Evolutionary conservation across 1,284 basidiomycete genomes (phyloP).

Genomic region (Moesziomyces sp.): DNA sequence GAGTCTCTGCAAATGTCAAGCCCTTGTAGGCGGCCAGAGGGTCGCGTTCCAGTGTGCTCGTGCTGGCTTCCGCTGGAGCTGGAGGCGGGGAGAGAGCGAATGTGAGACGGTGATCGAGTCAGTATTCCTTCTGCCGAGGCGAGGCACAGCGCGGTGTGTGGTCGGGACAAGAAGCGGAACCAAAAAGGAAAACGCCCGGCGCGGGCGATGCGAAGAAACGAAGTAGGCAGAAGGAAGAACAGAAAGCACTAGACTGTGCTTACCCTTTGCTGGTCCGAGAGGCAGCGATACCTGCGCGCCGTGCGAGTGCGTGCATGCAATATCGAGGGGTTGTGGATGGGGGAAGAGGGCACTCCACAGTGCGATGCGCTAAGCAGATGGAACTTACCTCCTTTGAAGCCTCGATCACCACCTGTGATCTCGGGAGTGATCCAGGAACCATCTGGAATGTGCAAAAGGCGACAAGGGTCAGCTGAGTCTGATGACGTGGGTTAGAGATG

Average conservation of each 20-base stretch:
- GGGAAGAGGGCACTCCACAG: not conserved
- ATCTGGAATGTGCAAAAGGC: slow-evolving; percentile 21
- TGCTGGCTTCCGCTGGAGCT: slow-evolving; percentile 37
- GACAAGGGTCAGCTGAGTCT: too few species aligned
- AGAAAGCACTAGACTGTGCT: slow-evolving; percentile 46
- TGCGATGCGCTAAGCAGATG: slow-evolving; percentile 1
- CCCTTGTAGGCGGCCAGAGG: slow-evolving; percentile 46
- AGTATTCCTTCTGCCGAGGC: not conserved
- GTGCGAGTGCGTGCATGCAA: not conserved
- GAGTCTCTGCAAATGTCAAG: slow-evolving; percentile 61
- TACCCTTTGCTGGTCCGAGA: slow-evolving; percentile 43
- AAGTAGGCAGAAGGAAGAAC: slow-evolving; percentile 20
- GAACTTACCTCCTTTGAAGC: slow-evolving; percentile 64
- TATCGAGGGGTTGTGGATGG: not conserved
- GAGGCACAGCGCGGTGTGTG: not conserved
- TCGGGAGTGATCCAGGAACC: slow-evolving; percentile 65
- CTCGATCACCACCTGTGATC: slow-evolving; percentile 62
- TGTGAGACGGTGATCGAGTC: slow-evolving; percentile 8
- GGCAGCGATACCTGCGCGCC: not conserved
- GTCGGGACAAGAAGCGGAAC: slow-evolving; percentile 2
- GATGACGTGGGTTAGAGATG: too few species aligned
- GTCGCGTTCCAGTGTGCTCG: slow-evolving; percentile 32
- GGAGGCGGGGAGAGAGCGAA: not conserved
- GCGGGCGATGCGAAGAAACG: slow-evolving; percentile 17
- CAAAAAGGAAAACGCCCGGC: not conserved